Evolutionary conservation across 441 rosid species (phyloP).

Genomic region (Manihot esculenta): DNA sequence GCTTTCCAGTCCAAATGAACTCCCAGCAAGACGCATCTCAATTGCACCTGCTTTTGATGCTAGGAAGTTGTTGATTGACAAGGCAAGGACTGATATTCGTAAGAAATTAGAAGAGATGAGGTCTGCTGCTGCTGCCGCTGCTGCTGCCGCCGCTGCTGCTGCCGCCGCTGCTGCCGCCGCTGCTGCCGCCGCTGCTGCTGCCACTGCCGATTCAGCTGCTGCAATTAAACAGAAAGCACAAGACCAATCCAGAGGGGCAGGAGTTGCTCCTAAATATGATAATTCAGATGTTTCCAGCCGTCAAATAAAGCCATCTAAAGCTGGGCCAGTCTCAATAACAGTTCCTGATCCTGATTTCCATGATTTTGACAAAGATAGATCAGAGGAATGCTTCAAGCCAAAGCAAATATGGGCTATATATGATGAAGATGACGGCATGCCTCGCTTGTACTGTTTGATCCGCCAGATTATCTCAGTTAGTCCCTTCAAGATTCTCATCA

Average conservation of each 20-base stretch:
- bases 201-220: constrained; percentile 20
- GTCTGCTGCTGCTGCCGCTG: constrained; percentile 35
- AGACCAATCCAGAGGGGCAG: constrained; percentile 31
- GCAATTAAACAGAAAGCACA: constrained; percentile 32
- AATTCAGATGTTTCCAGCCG: constrained; percentile 33
- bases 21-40: constrained; percentile 45
- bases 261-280: constrained; percentile 33
- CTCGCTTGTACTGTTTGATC: constrained; percentile 85
- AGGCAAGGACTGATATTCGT: constrained; percentile 65
- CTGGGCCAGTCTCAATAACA: constrained; percentile 54
- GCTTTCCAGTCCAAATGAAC: constrained; percentile 47
- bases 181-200: constrained; percentile 22
- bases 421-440: constrained; percentile 99
- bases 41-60: constrained; percentile 72
- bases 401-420: constrained; percentile 98
- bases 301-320: constrained; percentile 42
- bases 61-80: constrained; percentile 74
- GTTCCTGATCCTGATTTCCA: constrained; percentile 97
- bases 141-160: constrained; percentile 15
- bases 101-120: constrained; percentile 63
- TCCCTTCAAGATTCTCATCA: constrained; percentile 89
- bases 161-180: constrained; percentile 22
- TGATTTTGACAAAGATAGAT: constrained; percentile 86
- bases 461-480: constrained; percentile 74
- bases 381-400: constrained; percentile 90